Evolutionary conservation across 176 grass and related monocot species (phyloP).

Genomic region (Poa pratensis): DNA sequence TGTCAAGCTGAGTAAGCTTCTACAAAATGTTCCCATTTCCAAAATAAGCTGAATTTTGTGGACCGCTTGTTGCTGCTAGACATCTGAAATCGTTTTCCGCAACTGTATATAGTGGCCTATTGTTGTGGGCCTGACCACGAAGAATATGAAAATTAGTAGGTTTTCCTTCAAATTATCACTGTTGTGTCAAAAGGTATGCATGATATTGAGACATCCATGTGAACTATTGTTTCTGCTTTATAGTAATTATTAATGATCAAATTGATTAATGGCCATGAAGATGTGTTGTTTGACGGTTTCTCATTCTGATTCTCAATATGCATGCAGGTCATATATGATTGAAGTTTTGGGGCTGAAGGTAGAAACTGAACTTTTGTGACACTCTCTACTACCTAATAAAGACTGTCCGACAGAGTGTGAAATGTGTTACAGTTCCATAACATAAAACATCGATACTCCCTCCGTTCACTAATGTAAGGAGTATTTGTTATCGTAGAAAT

Average conservation of each 20-base stretch:
- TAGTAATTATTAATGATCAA: neutral
- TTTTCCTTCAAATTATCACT: neutral
- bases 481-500: neutral
- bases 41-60: constrained; percentile 18
- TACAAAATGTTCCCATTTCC: neutral
- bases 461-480: no score
- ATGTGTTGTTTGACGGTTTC: neutral
- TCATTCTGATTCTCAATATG: neutral
- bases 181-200: neutral
- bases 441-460: neutral
- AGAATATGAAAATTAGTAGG: neutral
- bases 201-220: neutral
- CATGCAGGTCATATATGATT: neutral
- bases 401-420: neutral
- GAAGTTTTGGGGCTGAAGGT: neutral
- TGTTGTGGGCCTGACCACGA: neutral
- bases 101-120: neutral
- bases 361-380: neutral
- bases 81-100: neutral
- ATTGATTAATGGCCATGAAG: neutral
- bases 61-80: constrained; percentile 26
- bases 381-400: neutral
- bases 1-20: constrained; percentile 24
- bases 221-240: neutral
- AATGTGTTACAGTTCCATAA: neutral